Conservation (phyloP, 2,329 filamentous ascomycete genomes). For the Aspergillus quadrilineatus region DNA sequence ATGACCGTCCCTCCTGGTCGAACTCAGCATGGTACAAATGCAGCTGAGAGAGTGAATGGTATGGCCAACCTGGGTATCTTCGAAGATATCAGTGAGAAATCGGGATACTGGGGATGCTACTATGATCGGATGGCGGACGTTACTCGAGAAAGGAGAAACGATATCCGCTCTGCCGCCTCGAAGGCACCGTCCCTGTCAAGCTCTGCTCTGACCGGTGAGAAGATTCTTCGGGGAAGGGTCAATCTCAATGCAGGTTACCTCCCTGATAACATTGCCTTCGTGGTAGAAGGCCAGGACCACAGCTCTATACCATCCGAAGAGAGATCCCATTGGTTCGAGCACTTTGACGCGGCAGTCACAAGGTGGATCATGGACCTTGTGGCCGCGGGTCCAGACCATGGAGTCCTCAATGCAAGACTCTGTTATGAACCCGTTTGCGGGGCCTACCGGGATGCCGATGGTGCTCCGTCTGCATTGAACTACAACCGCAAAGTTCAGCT, state of each 20-base stretch:
- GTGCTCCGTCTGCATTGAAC: slow-evolving; percentile 1
- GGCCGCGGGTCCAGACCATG: slow-evolving; percentile 2
- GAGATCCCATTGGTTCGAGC: slow-evolving; percentile 14
- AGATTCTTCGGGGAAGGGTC: slow-evolving; percentile 3
- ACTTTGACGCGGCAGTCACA: slow-evolving; percentile 10
- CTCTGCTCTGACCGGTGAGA: not conserved
- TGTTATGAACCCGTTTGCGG: slow-evolving; percentile 13
- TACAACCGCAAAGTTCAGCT: slow-evolving; percentile 18
- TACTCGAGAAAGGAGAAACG: not conserved
- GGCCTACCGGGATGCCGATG: not conserved
- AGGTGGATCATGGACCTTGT: slow-evolving; percentile 16
- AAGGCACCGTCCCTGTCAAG: not conserved
- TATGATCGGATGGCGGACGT: slow-evolving; percentile 12
- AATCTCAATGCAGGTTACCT: slow-evolving; percentile 2
- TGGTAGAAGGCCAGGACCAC: slow-evolving; percentile 22
- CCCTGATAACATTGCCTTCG: slow-evolving; percentile 21
- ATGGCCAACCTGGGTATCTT: slow-evolving; percentile 10
- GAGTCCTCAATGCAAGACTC: slow-evolving; percentile 10
- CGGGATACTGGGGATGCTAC: slow-evolving; percentile 23
- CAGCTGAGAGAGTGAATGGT: not conserved
- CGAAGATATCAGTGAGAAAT: slow-evolving; percentile 8
- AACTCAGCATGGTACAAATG: slow-evolving; percentile 18
- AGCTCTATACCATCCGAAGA: slow-evolving; percentile 4
- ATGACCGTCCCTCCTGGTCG: slow-evolving; percentile 10
- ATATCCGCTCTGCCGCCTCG: not conserved